Evolutionary conservation across 2,329 filamentous ascomycete genomes (phyloP), one percentile per base, ranked within the genome.

Genomic region (Fusarium odoratissimum): DNA sequence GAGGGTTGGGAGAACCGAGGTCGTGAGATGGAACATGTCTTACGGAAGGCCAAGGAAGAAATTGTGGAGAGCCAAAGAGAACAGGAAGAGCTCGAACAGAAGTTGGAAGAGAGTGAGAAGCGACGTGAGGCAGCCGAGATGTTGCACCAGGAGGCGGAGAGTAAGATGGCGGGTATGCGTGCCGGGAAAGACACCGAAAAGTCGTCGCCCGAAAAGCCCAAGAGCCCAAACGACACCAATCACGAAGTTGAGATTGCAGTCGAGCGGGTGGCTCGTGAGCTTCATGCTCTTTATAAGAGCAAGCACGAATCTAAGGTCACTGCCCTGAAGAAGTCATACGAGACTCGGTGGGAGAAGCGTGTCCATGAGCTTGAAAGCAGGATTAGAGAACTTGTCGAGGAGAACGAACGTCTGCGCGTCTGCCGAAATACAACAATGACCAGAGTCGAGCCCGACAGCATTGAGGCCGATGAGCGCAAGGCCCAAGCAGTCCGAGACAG

Each of bases 301-400:
- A 99, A 99, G 84, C 96, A 99, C 81, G 95, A 98, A 84, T 94
- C 92, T 71, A 99, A 99, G 85, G 95, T 98, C 48, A 90, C 93
- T 2, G 95, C 95, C 8, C 87, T 99, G 73, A 98, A 92, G 84
- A 91, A 92, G 83, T 91, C 89, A 70, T 92, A 98, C 83, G 94
- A 98, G 81, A 89, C 89, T 51, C 91, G 95, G 60, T 96, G 94
- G 89, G 94, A 97, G 82, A 97, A 97, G 86, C 93, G 92, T 78
- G 90, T 95, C 63, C 90, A 89, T 60, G 93, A 95, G 76, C 89
- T 97, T 6, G 93, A 97, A 82, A 80, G 82, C 23, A 91, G 90
- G 69, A 86, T 97, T 46, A 90, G 91, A 49, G 89, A 92, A 46
- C 87, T 95, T 16, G 84, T 84, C 57, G 88, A 90, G 56, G 93